Base-by-base conservation (phyloP, 208 protist species). In the Wallacemonas sp. region DNA sequence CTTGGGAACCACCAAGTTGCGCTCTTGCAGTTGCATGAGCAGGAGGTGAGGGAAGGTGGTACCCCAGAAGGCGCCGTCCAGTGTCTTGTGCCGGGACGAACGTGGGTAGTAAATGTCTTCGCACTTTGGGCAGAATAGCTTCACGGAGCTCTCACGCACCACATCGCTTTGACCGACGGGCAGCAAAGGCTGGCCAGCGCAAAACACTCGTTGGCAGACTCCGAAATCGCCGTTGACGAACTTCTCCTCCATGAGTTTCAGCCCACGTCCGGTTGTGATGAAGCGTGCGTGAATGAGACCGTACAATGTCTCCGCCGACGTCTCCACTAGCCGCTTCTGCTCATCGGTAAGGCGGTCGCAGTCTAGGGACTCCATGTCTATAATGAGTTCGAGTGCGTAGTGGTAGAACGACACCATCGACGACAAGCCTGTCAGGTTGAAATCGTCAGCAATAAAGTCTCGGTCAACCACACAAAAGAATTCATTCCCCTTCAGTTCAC, bases 261-360 rank as follows among this genome's bases (percentile, higher is more conserved):
- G 64, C 10, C 98, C 98, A 13, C 96, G 81, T 21, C 78, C 83
- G 17, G 98, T 99, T 8, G 98, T 83, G 68, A 99, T 99, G 76
- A 98, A 99, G 59, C 98, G 89, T 3, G 98, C 97, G 78, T 99
- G 98, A 58, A 99, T 99, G 19, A 99, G 89, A 5, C 98, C 98
- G 73, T 99, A 99, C 5, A 99, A 89, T 30, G 97, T 97, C 80
- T 99, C 97, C 0, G 98, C 98, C 0, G 96, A 91, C 29, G 85
- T 89, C 71, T 99, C 95, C 17, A 99, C 86, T 2, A 97, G 76
- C 21, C 98, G 94, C 70, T 97, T 90, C 69, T 99, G 96, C 72
- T 99, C 93, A 61, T 98, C 97, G 2, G 92, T 98, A 22, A 99
- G 76, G 1, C 96, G 87, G 15, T 97, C 97, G 58, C 92, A 78